Evolutionary conservation across 306 rosid species (phyloP), one percentile per base, ranked within the genome.

Genomic region (Citrullus colocynthis): DNA sequence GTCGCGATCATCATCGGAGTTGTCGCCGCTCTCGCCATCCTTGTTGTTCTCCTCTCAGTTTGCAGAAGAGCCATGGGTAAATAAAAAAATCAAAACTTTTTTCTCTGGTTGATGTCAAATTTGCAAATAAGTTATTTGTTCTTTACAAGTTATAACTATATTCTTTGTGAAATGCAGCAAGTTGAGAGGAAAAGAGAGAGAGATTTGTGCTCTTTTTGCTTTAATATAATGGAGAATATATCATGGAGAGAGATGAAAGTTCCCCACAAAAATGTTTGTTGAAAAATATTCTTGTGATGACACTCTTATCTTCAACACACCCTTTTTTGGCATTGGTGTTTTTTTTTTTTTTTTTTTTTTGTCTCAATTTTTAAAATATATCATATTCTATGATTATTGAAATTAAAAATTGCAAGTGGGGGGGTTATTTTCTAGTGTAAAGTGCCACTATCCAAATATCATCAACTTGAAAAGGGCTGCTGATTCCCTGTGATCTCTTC

Each of bases 1-100:
- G 90, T 93, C 11, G 91, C 97, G 72, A 95, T 95, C 81, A 87
- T 95, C 52, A 90, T 92, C 58, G 97, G 99, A 10, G 87, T 82
- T 14, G 81, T 90, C 6, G 93, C 85, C 13, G 89, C 88, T 28
- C 79, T 95, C 60, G 97, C 96, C 20, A 78, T 95, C 85, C 80
- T 92, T 24, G 85, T 95, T 79, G 97, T 91, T 28, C 91, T 95
- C 77, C 99, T 95, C 83, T 95, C 90, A 42, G 82, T 95, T 67
- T 95, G 97, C 86, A 83, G 90, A 78, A 92, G 80, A 87, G 82
- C 92, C 81, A 88, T 86, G 80, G 86, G 92, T 92, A 85, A 81
- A 52, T 72, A 72, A 16, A 65, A 9, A 34, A 11, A 52, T 2
- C 7, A 44, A 21, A 17, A 1, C 59, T 30, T 6, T 44, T 1